Evolutionary conservation across 2,329 filamentous ascomycete genomes (phyloP).

Genomic region (Scorias spongiosa): DNA sequence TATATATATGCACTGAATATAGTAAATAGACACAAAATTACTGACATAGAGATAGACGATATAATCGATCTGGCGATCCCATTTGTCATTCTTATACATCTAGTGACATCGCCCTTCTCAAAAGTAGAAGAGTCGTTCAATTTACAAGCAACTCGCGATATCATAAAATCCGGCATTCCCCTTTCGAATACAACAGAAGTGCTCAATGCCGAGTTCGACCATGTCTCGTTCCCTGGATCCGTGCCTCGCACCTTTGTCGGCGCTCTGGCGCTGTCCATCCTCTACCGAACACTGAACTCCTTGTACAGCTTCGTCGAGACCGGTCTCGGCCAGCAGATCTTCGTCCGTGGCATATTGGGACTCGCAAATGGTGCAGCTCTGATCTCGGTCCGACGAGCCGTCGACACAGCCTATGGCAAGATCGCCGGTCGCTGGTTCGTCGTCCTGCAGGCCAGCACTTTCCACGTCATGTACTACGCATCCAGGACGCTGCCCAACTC

Average conservation of each 20-base stretch:
- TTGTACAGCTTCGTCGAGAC: conserved; percentile 43
- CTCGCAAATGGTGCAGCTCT: conserved; percentile 58
- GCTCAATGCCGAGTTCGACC: conserved; percentile 56
- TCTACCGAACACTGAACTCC: conserved; percentile 42
- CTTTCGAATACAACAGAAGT: conserved; percentile 11
- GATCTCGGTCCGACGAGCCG: conserved; percentile 45
- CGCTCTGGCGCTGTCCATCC: conserved; percentile 55
- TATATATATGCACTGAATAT: too few relatives aligned
- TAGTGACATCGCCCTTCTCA: conserved; percentile 59
- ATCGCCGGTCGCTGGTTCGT: conserved; percentile 64
- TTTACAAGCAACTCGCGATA: conserved; percentile 83
- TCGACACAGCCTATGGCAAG: conserved; percentile 53
- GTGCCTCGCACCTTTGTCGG: conserved; percentile 87
- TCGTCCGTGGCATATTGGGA: conserved; percentile 64
- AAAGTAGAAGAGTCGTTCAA: conserved; percentile 99
- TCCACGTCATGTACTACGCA: conserved; percentile 86
- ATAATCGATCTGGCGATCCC: conserved; percentile 44
- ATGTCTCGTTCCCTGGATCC: conserved; percentile 76
- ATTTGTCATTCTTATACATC: conserved; percentile 22
- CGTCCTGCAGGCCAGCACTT: conserved; percentile 65
- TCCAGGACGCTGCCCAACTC: conserved; percentile 88
- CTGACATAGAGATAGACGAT: conserved; percentile 23
- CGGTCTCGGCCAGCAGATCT: conserved; percentile 40
- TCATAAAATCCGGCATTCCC: conserved; percentile 66
- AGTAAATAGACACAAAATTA: too few relatives aligned